A percentile compares a stretch with the other conserved stretches of the same genome.
Conservation (phyloP, 345 rosid species). For the Eucalyptus tenuipes region DNA sequence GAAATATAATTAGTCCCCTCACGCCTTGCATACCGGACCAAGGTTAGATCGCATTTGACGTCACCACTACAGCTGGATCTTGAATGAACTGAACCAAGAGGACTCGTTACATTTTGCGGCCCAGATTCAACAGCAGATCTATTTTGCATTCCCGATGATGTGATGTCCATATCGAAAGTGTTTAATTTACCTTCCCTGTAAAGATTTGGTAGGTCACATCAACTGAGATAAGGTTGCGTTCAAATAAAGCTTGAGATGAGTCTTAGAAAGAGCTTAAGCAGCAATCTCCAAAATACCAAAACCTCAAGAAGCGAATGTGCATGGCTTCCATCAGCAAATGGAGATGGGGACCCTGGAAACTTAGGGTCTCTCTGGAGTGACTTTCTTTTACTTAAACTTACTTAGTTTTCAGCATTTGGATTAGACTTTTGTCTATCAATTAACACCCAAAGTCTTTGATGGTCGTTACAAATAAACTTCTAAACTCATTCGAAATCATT, state of each 20-base stretch:
- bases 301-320: background rate
- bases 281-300: background rate
- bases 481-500: background rate
- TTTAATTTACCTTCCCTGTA: conserved; percentile 5
- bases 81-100: background rate
- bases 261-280: background rate
- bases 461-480: background rate
- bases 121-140: background rate
- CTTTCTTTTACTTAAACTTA: background rate
- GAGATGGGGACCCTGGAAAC: background rate
- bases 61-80: background rate
- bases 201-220: background rate
- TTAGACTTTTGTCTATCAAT: background rate
- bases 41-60: background rate
- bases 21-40: background rate
- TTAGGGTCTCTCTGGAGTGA: background rate
- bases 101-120: background rate
- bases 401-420: no score
- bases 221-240: background rate
- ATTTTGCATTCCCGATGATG: background rate
- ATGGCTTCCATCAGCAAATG: background rate
- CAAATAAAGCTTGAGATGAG: background rate
- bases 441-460: background rate
- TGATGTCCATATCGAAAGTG: background rate
- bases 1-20: background rate